Percentiles rank a stretch among this genome's conserved stretches.
These are phyloP conservation scores for Cercophora samala DNA, from an alignment of 495 filamentous ascomycete species.

Conservation along the genomic window DNA sequence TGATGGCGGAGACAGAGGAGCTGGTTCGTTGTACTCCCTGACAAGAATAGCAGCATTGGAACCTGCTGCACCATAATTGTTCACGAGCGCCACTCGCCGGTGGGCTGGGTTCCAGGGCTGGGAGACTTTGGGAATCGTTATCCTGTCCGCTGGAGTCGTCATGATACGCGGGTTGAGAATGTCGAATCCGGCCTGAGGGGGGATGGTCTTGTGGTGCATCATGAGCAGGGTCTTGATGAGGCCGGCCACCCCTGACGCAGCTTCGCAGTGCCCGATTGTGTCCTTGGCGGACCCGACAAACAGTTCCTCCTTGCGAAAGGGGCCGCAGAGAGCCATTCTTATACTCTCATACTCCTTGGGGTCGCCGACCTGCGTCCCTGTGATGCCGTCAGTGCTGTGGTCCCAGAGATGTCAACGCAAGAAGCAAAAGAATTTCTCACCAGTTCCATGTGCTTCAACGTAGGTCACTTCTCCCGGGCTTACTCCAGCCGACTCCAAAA, in stretches of 20 bases:
- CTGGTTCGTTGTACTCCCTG: background rate
- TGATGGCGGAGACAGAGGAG: background rate
- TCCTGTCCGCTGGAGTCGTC: conserved; percentile 26
- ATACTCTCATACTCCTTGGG: conserved; percentile 35
- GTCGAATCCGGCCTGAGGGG: conserved; percentile 43
- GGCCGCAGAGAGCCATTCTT: conserved; percentile 30
- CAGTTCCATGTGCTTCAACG: conserved; percentile 31
- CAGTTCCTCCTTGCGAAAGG: conserved; percentile 29
- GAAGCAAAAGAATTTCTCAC: conserved; percentile 2
- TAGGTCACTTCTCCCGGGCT: conserved; percentile 42
- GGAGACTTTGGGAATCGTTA: conserved; percentile 25
- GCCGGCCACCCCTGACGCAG: conserved; percentile 47
- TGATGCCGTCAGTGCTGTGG: no score
- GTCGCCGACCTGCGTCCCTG: conserved; percentile 31
- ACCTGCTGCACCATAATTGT: conserved; percentile 53
- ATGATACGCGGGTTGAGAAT: conserved; percentile 46
- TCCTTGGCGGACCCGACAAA: conserved; percentile 55
- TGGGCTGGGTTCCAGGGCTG: conserved; percentile 33
- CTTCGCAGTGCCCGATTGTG: conserved; percentile 57
- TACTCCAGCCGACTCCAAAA: conserved; percentile 46
- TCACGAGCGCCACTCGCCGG: conserved; percentile 47
- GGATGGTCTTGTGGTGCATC: conserved; percentile 49
- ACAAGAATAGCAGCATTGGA: conserved; percentile 46
- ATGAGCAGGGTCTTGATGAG: conserved; percentile 49
- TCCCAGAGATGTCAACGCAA: background rate